Percentiles rank a stretch among this genome's conserved stretches.
These are phyloP conservation scores for Acidomyces sp. DNA, from an alignment of 495 filamentous ascomycete genomes.

Conservation along the genomic window DNA sequence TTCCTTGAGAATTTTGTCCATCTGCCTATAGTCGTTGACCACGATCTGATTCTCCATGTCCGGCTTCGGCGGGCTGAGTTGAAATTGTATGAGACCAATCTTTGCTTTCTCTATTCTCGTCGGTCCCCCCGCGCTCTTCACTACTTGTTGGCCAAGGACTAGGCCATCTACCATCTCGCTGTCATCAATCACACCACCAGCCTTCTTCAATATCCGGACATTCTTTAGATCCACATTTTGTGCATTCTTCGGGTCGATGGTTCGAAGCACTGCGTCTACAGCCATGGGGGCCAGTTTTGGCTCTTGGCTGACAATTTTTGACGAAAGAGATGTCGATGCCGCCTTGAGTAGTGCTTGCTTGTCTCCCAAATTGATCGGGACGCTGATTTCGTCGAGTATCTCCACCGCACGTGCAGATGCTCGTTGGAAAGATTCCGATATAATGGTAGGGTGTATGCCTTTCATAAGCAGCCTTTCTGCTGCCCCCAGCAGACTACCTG, in stretches of 20 bases:
- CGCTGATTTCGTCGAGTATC: slow-evolving; percentile 88
- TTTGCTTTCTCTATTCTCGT: slow-evolving; percentile 89
- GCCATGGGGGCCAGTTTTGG: slow-evolving; percentile 91
- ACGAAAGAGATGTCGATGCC: slow-evolving; percentile 91
- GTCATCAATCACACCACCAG: slow-evolving; percentile 95
- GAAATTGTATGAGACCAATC: slow-evolving; percentile 97
- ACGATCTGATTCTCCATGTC: slow-evolving; percentile 99
- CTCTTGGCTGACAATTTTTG: slow-evolving; percentile 96
- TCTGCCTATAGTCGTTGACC: slow-evolving; percentile 97
- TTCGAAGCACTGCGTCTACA: slow-evolving; percentile 87
- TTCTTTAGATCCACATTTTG: slow-evolving; percentile 94
- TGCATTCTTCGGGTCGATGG: slow-evolving; percentile 86
- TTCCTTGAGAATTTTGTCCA: slow-evolving; percentile 99
- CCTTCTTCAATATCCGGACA: slow-evolving; percentile 94
- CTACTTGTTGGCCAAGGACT: slow-evolving; percentile 79
- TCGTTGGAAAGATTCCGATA: slow-evolving; percentile 94
- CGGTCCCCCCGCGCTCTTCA: slow-evolving; percentile 88
- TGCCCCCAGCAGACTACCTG: slow-evolving; percentile 83
- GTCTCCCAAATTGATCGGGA: slow-evolving; percentile 80
- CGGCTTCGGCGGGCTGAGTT: slow-evolving; percentile 92
- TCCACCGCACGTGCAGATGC: slow-evolving; percentile 77
- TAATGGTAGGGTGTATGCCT: slow-evolving; percentile 92
- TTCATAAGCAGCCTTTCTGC: slow-evolving; percentile 81
- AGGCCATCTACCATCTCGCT: slow-evolving; percentile 94
- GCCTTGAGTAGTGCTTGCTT: slow-evolving; percentile 84